Percentiles rank a stretch among this genome's conserved stretches.
These are phyloP conservation scores for Rhizophagus clarus DNA, from an alignment of 192 early-diverging fungal species.

Conservation along the genomic window DNA sequence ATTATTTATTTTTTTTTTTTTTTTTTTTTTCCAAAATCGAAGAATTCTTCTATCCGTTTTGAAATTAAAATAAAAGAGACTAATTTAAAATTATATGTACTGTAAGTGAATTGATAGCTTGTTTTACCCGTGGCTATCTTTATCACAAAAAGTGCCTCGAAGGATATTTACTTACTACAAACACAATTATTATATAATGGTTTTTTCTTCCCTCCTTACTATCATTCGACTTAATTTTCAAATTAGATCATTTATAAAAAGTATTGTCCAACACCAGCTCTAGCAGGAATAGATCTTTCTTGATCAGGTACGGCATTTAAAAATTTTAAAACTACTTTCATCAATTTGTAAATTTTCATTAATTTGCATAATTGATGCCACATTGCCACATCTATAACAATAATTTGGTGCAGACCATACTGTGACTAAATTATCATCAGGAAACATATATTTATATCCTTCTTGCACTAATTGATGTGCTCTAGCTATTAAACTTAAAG, in stretches of 20 bases:
- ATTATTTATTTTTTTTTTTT: no score
- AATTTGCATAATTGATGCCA: slow-evolving; percentile 92
- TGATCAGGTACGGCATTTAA: slow-evolving; percentile 95
- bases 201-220: no score
- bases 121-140: no score
- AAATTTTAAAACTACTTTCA: slow-evolving; percentile 92
- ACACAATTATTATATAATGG: no score
- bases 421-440: slow-evolving; percentile 92
- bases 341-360: slow-evolving; percentile 73
- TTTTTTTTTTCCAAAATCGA: no score
- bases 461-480: slow-evolving; percentile 99
- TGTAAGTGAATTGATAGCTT: no score
- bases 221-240: no score
- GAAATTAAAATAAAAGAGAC: no score
- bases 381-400: slow-evolving; percentile 97
- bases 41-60: no score
- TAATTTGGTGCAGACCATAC: slow-evolving; percentile 98
- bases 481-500: slow-evolving; percentile 84
- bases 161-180: no score
- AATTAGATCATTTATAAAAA: slow-evolving; percentile 42
- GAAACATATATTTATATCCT: slow-evolving; percentile 95
- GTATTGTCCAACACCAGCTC: slow-evolving; percentile 48
- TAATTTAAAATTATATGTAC: no score
- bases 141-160: no score
- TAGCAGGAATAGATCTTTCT: slow-evolving; percentile 54